Evolutionary conservation across 345 rosid species (phyloP).

Genomic region (Melaleuca quinquenervia): DNA sequence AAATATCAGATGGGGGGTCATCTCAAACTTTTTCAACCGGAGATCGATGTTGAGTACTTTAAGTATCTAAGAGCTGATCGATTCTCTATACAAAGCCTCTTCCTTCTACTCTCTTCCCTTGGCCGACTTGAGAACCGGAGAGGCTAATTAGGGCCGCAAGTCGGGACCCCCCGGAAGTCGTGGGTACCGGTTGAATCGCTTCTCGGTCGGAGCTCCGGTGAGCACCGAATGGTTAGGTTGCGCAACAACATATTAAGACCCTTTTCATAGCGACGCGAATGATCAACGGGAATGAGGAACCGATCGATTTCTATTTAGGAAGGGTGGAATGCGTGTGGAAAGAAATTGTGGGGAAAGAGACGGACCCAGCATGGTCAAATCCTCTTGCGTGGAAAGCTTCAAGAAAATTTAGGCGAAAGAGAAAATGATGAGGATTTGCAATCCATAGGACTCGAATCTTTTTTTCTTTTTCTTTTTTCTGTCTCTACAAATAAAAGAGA

Average conservation of each 20-base stretch:
- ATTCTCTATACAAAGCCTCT: background rate
- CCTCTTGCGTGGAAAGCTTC: too few species aligned
- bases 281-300: too few species aligned
- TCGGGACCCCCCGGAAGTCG: fast-evolving
- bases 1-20: too few species aligned
- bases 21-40: too few species aligned
- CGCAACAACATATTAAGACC: background rate
- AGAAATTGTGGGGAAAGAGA: too few species aligned
- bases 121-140: background rate
- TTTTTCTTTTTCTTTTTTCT: too few species aligned
- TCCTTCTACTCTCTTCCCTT: background rate
- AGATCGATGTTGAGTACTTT: background rate
- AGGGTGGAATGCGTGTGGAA: too few species aligned
- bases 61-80: background rate
- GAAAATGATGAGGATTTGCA: background rate
- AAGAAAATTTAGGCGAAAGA: too few species aligned
- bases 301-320: too few species aligned
- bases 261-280: background rate
- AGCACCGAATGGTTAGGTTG: background rate
- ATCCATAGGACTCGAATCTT: background rate
- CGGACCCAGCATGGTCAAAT: too few species aligned
- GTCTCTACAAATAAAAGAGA: background rate
- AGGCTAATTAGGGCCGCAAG: fast-evolving
- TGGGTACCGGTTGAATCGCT: background rate
- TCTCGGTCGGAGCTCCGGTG: fast-evolving